Base-by-base conservation (phyloP, 352 stramenopile species). In the Nothophytophthora sp. region DNA sequence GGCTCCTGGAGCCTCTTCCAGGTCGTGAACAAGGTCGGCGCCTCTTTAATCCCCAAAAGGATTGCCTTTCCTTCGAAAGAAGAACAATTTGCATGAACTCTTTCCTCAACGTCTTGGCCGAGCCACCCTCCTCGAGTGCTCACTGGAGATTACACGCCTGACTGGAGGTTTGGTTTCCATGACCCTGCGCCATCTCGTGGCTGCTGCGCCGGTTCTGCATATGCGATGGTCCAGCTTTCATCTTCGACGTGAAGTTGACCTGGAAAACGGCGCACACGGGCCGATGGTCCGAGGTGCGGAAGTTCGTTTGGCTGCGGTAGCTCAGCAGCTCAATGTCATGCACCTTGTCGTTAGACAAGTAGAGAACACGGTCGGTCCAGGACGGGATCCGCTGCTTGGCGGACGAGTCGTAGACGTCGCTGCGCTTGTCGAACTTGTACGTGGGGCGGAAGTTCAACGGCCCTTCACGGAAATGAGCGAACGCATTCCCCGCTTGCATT, bases 381-480 rank as follows among this genome's bases (percentile, higher is more conserved):
- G 94, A 96, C 28, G 94, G 96, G 39, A 98, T 94, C 18, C 96
- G 80, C 63, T 96, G 88, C 71, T 98, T 99, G 16, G 88, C 62
- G 3, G 90, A 98, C 40, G 91, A 96, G 63, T 99, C 96, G 66
- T 98, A 98, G 13, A 73, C 53, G 59, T 96, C 82, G 30, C 67
- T 87, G 41, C 66, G 76, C 53, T 97, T 97, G 74, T 98, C 95
- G 60, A 98, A 98, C 64, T 98, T 98, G 70, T 98, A 99, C 12
- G 95, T 98, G 7, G 96, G 96, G 12, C 78, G 73, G 53, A 99
- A 99, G 33, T 84, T 58, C 34, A 98, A 73, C 28, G 84, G 87
- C 0, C 92, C 95, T 70, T 99, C 96, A 10, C 61, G 56, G 45
- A 98, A 98, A 36, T 84, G 65, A 11, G 50, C 29, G 69, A 99